phyloP scores from a whole-genome alignment of 345 rosid species.

The Lumnitzera littorea region DNA sequence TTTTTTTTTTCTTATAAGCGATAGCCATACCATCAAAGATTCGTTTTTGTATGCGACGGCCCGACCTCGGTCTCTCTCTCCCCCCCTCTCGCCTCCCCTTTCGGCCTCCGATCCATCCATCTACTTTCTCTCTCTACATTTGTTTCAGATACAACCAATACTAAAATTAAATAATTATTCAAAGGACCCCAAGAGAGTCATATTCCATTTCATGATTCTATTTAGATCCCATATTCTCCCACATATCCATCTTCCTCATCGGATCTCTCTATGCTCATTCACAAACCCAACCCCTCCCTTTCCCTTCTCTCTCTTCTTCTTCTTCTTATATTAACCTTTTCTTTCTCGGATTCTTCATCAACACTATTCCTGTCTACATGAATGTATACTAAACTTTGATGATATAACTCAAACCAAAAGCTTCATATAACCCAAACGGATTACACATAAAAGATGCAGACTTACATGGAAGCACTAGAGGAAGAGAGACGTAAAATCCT shows the following conservation, averaged over 20 bases:
- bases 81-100: conserved; percentile 1
- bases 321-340: background rate
- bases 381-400: background rate
- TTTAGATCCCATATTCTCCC: conserved; percentile 59
- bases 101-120: too few species aligned
- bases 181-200: conserved; percentile 16
- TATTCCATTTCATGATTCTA: conserved; percentile 59
- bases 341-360: background rate
- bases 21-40: conserved; percentile 29
- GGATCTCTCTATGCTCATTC: conserved; percentile 40
- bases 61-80: conserved; percentile 38
- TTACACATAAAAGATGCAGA: conserved; percentile 41
- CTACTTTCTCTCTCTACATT: too few species aligned
- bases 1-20: too few species aligned
- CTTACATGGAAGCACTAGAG: conserved; percentile 65
- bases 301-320: background rate
- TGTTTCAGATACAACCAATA: too few species aligned
- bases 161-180: too few species aligned
- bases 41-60: conserved; percentile 71
- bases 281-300: conserved; percentile 3
- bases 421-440: conserved; percentile 19
- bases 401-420: too few species aligned
- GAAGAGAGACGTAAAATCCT: conserved; percentile 87
- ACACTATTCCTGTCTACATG: background rate
- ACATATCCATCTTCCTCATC: conserved; percentile 5